Conservation (phyloP, 805 yeast genomes). For the Yarrowia sp. region DNA sequence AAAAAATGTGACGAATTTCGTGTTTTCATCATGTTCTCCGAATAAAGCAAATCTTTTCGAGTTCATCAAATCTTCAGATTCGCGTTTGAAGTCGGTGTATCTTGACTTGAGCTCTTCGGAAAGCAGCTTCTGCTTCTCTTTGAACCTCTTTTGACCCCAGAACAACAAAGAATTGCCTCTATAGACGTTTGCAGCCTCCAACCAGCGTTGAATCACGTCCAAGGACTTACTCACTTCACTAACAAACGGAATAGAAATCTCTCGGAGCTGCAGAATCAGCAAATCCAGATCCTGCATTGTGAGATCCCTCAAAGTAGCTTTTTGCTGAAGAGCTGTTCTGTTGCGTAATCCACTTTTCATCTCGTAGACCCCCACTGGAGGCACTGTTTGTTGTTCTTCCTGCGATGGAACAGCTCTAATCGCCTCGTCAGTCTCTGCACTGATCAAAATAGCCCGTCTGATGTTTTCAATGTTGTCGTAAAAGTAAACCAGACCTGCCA, state of each 20-base stretch:
- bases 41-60: not conserved
- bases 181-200: not conserved
- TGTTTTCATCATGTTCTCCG: not conserved
- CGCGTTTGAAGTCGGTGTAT: not conserved
- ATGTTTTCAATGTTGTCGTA: conserved; percentile 4
- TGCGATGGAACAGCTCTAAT: not conserved
- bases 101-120: not conserved
- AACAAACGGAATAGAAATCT: not conserved
- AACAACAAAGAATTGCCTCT: not conserved
- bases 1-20: not conserved
- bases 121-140: not conserved
- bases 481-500: not conserved
- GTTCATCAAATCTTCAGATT: not conserved
- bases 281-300: not conserved
- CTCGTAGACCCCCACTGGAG: not conserved
- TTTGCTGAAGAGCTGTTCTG: not conserved
- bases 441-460: not conserved
- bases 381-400: not conserved
- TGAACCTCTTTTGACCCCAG: not conserved
- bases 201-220: not conserved
- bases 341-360: not conserved
- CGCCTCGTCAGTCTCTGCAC: not conserved
- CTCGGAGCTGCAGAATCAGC: not conserved
- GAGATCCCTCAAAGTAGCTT: not conserved
- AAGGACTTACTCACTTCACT: not conserved